Evolutionary conservation across 139 green algal species (phyloP), one percentile per base, ranked within the genome.

Genomic region (Chlamydomonas eustigma): DNA sequence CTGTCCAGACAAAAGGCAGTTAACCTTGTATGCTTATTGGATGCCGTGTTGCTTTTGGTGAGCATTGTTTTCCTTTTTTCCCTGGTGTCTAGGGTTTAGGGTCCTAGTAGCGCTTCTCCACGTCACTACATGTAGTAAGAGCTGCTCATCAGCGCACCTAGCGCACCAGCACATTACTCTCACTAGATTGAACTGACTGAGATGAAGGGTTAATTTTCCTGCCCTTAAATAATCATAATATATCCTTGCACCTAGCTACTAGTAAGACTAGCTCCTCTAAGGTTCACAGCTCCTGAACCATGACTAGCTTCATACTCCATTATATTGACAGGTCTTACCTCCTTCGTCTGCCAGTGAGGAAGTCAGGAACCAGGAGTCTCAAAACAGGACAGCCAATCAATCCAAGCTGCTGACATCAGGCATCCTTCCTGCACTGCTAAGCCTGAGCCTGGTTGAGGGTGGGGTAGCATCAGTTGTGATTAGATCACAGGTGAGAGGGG

Each of bases 1-100:
- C 70, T 89, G 35, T 74, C 88, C 0, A 38, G 51, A 22, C 89
- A 94, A 63, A 88, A 86, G 68, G 79, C 81, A 18, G 73, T 72
- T 67, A 93, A 92, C 80, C 80, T 93, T 71, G 68, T 94, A 75
- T 87, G 82, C 30, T 76, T 84, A 35, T 73, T 95, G 24, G 88
- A 91, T 64, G 88, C 81, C 0, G 64, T 91, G 1, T 37, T 80
- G 58, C 68, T 95, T 38, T 81, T 93, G 78, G 71, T 93, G 64
- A 70, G 77, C 18, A 18, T n/a, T n/a, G n/a, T n/a, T n/a, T n/a
- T n/a, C n/a, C n/a, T n/a, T n/a, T 58, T 58, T 12, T 58, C 18
- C 12, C 18, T 12, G 12, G 44, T 58, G 44, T 12, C 18, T 18
- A 58, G 44, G 44, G 44, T 58, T 58, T 58, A 58, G 44, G 44